Conservation (phyloP, 768 basidiomycete species). For the Albatrellus ellisii region DNA sequence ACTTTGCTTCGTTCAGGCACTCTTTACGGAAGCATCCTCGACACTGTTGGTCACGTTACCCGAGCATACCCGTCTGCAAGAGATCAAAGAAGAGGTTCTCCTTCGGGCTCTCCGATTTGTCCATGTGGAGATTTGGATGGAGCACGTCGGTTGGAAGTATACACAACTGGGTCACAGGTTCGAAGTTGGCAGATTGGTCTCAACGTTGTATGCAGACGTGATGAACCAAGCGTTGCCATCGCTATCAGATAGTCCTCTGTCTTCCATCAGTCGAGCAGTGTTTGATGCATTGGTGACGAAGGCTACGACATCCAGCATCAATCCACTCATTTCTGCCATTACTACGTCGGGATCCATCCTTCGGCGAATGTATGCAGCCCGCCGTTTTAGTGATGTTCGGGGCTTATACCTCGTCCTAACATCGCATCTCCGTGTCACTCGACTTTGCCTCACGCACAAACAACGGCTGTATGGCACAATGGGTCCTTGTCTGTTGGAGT, state of each 20-base stretch:
- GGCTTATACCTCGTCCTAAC: conserved; percentile 58
- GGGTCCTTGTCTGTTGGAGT: conserved; percentile 52
- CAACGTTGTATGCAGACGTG: conserved; percentile 53
- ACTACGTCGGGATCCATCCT: conserved; percentile 48
- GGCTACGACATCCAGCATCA: conserved; percentile 69
- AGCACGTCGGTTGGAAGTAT: conserved; percentile 81
- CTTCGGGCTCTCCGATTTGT: conserved; percentile 66
- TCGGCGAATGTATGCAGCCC: conserved; percentile 41
- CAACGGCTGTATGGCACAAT: conserved; percentile 21
- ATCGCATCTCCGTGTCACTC: conserved; percentile 47
- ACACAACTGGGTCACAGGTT: conserved; percentile 69
- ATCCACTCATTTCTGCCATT: conserved; percentile 64
- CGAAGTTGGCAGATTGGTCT: conserved; percentile 61
- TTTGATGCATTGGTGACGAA: conserved; percentile 61
- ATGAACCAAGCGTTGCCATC: conserved; percentile 49
- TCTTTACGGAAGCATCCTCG: conserved; percentile 60
- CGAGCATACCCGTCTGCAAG: conserved; percentile 46
- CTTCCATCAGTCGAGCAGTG: conserved; percentile 45
- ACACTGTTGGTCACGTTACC: conserved; percentile 34
- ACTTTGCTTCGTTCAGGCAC: conserved; percentile 59
- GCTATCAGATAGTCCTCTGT: conserved; percentile 45
- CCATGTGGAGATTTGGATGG: conserved; percentile 81
- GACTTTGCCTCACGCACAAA: conserved; percentile 54
- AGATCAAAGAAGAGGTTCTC: conserved; percentile 76
- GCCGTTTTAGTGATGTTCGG: conserved; percentile 57